Evolutionary conservation across 1,139 yeast genomes (phyloP).

Genomic region (Pichia sp.): DNA sequence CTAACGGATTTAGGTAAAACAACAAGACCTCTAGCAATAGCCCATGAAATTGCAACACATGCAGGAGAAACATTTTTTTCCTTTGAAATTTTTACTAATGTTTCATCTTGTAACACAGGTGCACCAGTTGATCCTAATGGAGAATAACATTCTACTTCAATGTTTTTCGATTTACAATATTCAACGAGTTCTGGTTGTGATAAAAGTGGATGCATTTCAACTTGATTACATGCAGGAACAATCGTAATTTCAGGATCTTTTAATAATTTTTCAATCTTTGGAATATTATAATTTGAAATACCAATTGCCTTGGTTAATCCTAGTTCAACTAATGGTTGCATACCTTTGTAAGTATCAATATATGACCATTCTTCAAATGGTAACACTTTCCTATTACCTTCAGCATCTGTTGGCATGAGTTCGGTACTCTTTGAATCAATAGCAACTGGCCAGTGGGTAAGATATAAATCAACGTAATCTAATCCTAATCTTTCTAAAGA

Average conservation of each 20-base stretch:
- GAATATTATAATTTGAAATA: conserved; percentile 66
- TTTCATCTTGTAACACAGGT: conserved; percentile 50
- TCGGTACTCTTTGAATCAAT: conserved; percentile 37
- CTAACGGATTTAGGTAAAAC: conserved; percentile 71
- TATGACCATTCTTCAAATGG: conserved; percentile 45
- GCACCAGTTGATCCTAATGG: conserved; percentile 72
- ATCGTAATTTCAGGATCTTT: conserved; percentile 37
- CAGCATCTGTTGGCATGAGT: conserved; percentile 34
- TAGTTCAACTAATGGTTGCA: conserved; percentile 51
- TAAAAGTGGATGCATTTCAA: conserved; percentile 69
- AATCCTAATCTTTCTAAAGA: conserved; percentile 63
- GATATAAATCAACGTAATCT: conserved; percentile 77
- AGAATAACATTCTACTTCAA: conserved; percentile 67
- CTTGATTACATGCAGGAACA: conserved; percentile 67
- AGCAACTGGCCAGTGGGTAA: conserved; percentile 85
- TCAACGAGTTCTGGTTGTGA: conserved; percentile 62
- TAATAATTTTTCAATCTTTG: conserved; percentile 47
- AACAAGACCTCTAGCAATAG: conserved; percentile 59
- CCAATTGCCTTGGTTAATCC: conserved; percentile 56
- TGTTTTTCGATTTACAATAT: conserved; percentile 48
- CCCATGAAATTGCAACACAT: conserved; percentile 66
- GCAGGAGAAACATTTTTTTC: conserved; percentile 53
- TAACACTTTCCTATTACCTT: conserved; percentile 39
- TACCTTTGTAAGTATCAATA: conserved; percentile 61
- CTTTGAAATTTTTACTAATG: conserved; percentile 47